A percentile compares a stretch with the other conserved stretches of the same genome.
phyloP scores from a whole-genome alignment of 495 filamentous ascomycete species.

The Penicillium antarcticum region DNA sequence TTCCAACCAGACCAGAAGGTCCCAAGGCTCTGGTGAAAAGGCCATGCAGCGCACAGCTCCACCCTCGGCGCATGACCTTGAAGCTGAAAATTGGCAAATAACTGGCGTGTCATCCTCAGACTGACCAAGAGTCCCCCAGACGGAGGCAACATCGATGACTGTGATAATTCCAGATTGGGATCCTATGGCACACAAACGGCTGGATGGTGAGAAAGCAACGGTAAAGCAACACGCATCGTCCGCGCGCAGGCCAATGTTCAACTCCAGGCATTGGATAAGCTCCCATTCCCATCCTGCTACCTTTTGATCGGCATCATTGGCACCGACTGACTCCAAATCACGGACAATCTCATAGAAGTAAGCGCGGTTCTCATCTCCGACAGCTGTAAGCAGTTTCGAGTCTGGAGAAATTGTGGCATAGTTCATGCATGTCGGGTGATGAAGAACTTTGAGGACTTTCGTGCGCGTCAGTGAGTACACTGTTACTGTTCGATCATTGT shows the following conservation, averaged over 20 bases:
- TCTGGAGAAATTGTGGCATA: constrained; percentile 90
- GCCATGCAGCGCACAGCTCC: constrained; percentile 89
- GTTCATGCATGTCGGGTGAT: constrained; percentile 80
- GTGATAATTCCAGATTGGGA: constrained; percentile 71
- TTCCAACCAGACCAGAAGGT: constrained; percentile 92
- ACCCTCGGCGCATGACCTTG: constrained; percentile 53
- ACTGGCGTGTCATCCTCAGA: constrained; percentile 35
- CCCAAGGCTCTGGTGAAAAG: constrained; percentile 86
- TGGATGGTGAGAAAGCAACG: constrained; percentile 68
- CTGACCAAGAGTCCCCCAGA: constrained; percentile 35
- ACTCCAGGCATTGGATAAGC: constrained; percentile 30
- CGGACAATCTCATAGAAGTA: constrained; percentile 68
- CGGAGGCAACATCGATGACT: constrained; percentile 56
- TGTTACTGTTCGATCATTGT: constrained; percentile 86
- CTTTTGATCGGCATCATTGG: constrained; percentile 39
- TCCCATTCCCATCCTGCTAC: constrained; percentile 40
- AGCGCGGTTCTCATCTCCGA: constrained; percentile 78
- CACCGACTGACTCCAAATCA: constrained; percentile 38
- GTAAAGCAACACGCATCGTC: constrained; percentile 59
- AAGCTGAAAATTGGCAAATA: constrained; percentile 52
- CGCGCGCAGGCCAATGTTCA: constrained; percentile 31
- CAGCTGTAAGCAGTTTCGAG: constrained; percentile 72
- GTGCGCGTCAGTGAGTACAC: constrained; percentile 68
- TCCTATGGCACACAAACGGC: constrained; percentile 64
- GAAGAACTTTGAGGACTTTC: constrained; percentile 60